A percentile compares a stretch with the other conserved stretches of the same genome.
phyloP scores from a whole-genome alignment of 768 basidiomycete species.

The Thelephora ganbajun region DNA sequence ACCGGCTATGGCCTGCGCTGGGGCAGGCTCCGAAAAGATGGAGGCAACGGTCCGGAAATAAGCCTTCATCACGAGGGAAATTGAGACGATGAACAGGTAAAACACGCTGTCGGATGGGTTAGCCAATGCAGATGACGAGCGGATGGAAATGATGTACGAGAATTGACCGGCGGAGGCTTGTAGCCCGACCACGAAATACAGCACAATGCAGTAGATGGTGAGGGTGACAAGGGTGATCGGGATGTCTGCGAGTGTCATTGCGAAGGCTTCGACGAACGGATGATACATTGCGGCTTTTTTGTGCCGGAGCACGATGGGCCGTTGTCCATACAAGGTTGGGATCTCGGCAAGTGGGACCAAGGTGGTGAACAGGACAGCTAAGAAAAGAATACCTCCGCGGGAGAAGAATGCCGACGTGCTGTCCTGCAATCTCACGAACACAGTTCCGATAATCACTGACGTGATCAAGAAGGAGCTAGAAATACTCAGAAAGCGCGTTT shows the following conservation, averaged over 20 bases:
- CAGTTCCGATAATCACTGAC: slow-evolving; percentile 41
- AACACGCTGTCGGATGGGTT: slow-evolving; percentile 28
- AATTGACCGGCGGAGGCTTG: slow-evolving; percentile 44
- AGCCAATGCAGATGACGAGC: slow-evolving; percentile 1
- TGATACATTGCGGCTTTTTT: slow-evolving; percentile 48
- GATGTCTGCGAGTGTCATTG: slow-evolving; percentile 46
- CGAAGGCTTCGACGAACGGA: slow-evolving; percentile 38
- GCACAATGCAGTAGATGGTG: slow-evolving; percentile 28
- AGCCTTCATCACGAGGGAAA: slow-evolving; percentile 55
- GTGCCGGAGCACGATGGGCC: slow-evolving; percentile 46
- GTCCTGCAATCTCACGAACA: slow-evolving; percentile 44
- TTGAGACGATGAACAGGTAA: slow-evolving; percentile 41
- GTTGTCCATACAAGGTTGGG: slow-evolving; percentile 37
- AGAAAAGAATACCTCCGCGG: slow-evolving; percentile 67
- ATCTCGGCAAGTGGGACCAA: slow-evolving; percentile 53
- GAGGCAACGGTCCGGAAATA: slow-evolving; percentile 63
- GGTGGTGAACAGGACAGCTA: slow-evolving; percentile 46
- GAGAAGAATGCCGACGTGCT: slow-evolving; percentile 54
- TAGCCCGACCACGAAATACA: slow-evolving; percentile 52
- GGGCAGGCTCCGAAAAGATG: slow-evolving; percentile 39
- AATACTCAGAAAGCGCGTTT: slow-evolving; percentile 3
- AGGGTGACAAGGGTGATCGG: slow-evolving; percentile 39
- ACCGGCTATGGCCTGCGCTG: slow-evolving; percentile 48
- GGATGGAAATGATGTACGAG: slow-evolving; percentile 31
- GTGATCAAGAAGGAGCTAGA: slow-evolving; percentile 41